Percentiles rank a stretch among this genome's conserved stretches.
These are phyloP conservation scores for Mycena polygramma DNA, from an alignment of 768 basidiomycete genomes.

Conservation along the genomic window DNA sequence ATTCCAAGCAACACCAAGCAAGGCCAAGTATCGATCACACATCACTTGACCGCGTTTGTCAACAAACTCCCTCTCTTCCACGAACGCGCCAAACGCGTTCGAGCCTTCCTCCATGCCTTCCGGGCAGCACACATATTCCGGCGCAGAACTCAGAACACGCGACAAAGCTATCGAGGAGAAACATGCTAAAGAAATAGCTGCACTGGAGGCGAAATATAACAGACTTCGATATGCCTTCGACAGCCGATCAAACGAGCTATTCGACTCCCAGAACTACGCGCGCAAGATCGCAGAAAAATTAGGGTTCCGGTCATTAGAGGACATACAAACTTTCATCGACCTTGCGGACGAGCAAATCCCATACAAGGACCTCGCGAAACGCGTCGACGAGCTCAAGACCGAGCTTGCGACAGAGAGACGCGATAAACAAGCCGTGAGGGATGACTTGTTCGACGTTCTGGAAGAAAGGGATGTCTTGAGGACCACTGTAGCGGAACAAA, in stretches of 20 bases:
- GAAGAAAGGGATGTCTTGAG: constrained; percentile 39
- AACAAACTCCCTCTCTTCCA: constrained; percentile 6
- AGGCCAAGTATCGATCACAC: not conserved
- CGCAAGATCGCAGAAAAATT: constrained; percentile 56
- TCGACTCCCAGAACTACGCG: constrained; percentile 52
- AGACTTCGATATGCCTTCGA: constrained; percentile 51
- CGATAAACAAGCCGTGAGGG: constrained; percentile 52
- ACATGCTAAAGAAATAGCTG: constrained; percentile 48
- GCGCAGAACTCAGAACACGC: constrained; percentile 50
- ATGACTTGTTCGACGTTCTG: constrained; percentile 58
- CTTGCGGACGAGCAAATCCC: constrained; percentile 49
- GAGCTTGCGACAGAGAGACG: constrained; percentile 15
- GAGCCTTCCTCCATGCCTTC: constrained; percentile 4
- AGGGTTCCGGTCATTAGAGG: constrained; percentile 58
- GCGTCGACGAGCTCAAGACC: constrained; percentile 49
- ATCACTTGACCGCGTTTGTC: constrained; percentile 27
- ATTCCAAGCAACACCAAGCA: constrained; percentile 7
- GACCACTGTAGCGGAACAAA: constrained; percentile 17
- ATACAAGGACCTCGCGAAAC: constrained; percentile 53
- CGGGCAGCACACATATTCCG: constrained; percentile 43
- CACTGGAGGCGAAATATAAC: constrained; percentile 48
- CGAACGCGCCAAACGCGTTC: constrained; percentile 28
- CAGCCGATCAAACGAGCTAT: constrained; percentile 53
- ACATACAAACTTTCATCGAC: constrained; percentile 58
- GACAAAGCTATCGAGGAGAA: constrained; percentile 53